Percentiles rank a stretch among this genome's conserved stretches.
phyloP scores from a whole-genome alignment of 2,329 filamentous ascomycete genomes.

The Alternaria viburni region DNA sequence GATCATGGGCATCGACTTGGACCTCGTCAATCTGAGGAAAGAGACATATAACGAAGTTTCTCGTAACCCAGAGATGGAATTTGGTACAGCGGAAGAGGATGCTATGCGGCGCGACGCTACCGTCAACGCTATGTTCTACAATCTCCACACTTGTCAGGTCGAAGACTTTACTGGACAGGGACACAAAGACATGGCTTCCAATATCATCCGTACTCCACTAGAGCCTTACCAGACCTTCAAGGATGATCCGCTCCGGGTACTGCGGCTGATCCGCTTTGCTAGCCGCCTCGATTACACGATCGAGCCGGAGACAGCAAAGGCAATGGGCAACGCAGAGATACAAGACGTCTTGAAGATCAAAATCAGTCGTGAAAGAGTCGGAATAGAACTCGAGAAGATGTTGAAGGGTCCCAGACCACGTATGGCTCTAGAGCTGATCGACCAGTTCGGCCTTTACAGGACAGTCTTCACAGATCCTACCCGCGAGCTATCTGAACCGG shows the following conservation, averaged over 20 bases:
- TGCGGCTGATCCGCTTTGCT: conserved; percentile 88
- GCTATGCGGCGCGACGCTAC: conserved; percentile 89
- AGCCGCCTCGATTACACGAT: conserved; percentile 83
- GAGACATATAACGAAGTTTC: conserved; percentile 91
- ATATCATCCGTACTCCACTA: conserved; percentile 82
- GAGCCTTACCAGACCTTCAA: conserved; percentile 91
- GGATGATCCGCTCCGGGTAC: conserved; percentile 87
- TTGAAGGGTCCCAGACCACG: conserved; percentile 70
- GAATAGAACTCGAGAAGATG: conserved; percentile 90
- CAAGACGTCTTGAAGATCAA: conserved; percentile 80
- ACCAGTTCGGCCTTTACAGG: conserved; percentile 71
- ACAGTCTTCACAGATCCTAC: conserved; percentile 76
- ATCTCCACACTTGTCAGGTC: conserved; percentile 76
- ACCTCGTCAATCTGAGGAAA: conserved; percentile 92
- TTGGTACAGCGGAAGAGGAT: conserved; percentile 90
- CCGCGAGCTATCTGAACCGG: conserved; percentile 60
- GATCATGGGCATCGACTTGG: conserved; percentile 85
- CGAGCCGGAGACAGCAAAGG: conserved; percentile 68
- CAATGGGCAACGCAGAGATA: conserved; percentile 82
- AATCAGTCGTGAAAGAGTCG: conserved; percentile 90
- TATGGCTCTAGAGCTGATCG: conserved; percentile 68
- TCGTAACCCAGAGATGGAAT: conserved; percentile 89
- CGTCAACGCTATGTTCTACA: conserved; percentile 96
- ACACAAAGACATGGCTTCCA: conserved; percentile 72
- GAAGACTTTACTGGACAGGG: conserved; percentile 85